phyloP scores from a whole-genome alignment of 371 early-diverging fungal genomes.

The Synchytrium microbalum region DNA sequence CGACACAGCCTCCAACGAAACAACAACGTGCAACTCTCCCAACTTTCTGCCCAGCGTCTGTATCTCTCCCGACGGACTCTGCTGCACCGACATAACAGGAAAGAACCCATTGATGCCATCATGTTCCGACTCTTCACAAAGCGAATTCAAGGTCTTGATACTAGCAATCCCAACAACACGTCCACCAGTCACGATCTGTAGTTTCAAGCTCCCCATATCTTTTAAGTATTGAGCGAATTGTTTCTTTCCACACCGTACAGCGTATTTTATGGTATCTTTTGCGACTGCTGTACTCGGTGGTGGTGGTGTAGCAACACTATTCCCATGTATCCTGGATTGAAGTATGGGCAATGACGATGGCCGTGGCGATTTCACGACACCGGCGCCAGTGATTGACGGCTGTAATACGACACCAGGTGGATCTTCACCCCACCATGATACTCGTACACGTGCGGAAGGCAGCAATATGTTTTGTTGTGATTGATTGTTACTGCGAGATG shows the following conservation, averaged over 20 bases:
- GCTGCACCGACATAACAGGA: conserved; percentile 12
- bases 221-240: conserved; percentile 22
- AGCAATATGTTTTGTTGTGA: neutral
- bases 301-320: neutral
- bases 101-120: conserved; percentile 23
- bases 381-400: conserved; percentile 8
- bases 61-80: too few relatives aligned
- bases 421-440: conserved; percentile 25
- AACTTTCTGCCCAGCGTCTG: conserved; percentile 9
- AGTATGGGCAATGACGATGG: conserved; percentile 2
- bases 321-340: neutral
- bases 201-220: conserved; percentile 25
- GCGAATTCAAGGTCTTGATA: too few relatives aligned
- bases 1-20: conserved; percentile 15
- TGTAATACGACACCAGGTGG: conserved; percentile 13
- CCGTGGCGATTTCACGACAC: neutral
- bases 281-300: neutral
- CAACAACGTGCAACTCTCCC: conserved; percentile 21
- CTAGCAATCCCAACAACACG: conserved; percentile 9
- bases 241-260: conserved; percentile 17
- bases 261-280: conserved; percentile 11
- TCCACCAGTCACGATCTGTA: conserved; percentile 11
- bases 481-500: neutral
- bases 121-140: too few relatives aligned
- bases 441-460: conserved; percentile 6